Base-by-base conservation (phyloP, 2,329 filamentous ascomycete species). In the Corniculantispora saksenae region DNA sequence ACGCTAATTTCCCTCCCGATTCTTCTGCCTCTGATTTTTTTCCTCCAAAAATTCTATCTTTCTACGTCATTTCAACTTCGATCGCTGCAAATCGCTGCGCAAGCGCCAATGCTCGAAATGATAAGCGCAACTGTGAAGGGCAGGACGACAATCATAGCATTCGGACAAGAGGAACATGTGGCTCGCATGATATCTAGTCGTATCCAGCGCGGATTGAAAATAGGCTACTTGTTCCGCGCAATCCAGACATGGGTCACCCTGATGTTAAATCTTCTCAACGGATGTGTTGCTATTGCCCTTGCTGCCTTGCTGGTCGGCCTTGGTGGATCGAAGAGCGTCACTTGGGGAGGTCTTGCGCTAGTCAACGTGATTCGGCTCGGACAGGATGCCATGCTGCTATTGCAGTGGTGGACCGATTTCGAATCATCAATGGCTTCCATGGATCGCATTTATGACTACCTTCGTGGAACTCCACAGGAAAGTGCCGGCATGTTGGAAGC, bases 391-490 rank as follows among this genome's bases (percentile, higher is more conserved):
- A 54, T 62, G 27, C 59, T 62, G 3, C 48, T 62, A 12, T 13
- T 62, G 7, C 53, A 15, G 9, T 62, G 59, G 59, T 62, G 59
- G 59, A 62, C 59, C 15, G 19, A 13, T 12, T 62, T 55, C 25
- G 59, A 62, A 48, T 43, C 48, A 10, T 27, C 25, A 10, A 62
- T 62, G 59, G 59, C 59, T 5, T 54, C 48, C 2, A 62, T 62
- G 60, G 60, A 62, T 13, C 38, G 60, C 6, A 62, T 62, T 7
- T 54, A 32, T 13, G 60, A 40, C 13, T 62, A 62, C 19, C 29
- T 35, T 17, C 50, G 27, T 12, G 7, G 17, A 17, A 62, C 60
- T 32, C 60, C 60, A 19, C 35, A 53, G 35, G 60, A 62, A 19
- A 7, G 27, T 23, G 15, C 38, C 55, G 1, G 19, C 21, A 27